Evolutionary conservation across 2,329 filamentous ascomycete genomes (phyloP).

Genomic region (Xylariaceae sp.): DNA sequence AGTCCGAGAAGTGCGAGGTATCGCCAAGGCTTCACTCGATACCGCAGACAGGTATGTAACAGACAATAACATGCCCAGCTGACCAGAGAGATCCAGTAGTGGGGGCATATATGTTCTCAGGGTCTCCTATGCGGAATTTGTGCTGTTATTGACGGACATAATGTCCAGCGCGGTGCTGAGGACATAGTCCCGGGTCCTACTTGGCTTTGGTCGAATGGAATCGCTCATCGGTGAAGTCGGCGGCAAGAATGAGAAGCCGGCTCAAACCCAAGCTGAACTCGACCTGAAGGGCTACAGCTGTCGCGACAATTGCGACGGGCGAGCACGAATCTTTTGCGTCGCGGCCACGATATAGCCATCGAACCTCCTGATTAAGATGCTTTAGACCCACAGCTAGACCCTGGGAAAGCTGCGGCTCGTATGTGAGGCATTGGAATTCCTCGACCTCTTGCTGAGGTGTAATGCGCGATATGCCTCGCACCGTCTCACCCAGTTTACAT

Average conservation of each 20-base stretch:
- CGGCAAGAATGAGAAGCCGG: neutral
- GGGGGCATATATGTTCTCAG: slow-evolving; percentile 9
- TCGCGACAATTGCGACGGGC: neutral
- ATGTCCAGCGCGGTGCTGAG: slow-evolving; percentile 11
- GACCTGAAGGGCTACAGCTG: slow-evolving; percentile 5
- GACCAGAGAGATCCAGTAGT: slow-evolving; percentile 6
- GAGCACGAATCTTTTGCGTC: slow-evolving; percentile 6
- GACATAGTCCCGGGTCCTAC: slow-evolving; percentile 15
- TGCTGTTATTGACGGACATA: slow-evolving; percentile 8
- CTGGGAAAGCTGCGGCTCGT: too few species aligned
- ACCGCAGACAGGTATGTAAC: slow-evolving; percentile 71
- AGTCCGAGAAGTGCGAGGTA: too few species aligned
- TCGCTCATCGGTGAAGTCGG: neutral
- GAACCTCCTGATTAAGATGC: too few species aligned
- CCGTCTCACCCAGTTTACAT: too few species aligned
- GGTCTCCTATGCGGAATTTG: slow-evolving; percentile 12
- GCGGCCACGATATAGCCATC: neutral
- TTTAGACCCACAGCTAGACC: too few species aligned
- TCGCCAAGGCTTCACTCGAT: slow-evolving; percentile 53
- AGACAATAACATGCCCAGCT: slow-evolving; percentile 45
- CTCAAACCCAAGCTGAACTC: slow-evolving; percentile 10
- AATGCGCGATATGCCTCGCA: too few species aligned
- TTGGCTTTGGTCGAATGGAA: slow-evolving; percentile 6
- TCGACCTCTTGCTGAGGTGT: too few species aligned
- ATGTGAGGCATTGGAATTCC: too few species aligned